These are phyloP conservation scores for Entophlyctis helioformis DNA, from an alignment of 192 early-diverging fungal species.

Conservation along the genomic window DNA sequence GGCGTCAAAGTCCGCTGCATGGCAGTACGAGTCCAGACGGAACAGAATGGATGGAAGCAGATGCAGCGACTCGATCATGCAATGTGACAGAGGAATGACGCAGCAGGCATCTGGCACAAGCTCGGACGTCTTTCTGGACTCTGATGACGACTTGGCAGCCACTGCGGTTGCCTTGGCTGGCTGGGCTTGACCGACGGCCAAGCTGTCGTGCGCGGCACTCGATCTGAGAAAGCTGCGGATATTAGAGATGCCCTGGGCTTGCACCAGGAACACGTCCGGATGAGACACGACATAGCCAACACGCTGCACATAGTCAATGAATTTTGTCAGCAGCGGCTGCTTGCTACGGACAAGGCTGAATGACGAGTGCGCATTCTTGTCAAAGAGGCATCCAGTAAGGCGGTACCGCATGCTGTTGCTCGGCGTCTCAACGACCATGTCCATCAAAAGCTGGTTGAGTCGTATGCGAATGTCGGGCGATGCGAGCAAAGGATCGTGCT, in stretches of 20 bases:
- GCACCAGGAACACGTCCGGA: constrained; percentile 10
- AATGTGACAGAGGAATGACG: constrained; percentile 20
- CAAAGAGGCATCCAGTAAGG: no score
- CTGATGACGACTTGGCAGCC: no score
- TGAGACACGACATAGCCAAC: constrained; percentile 20
- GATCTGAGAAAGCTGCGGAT: constrained; percentile 5
- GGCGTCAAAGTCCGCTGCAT: constrained; percentile 20
- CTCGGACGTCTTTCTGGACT: no score
- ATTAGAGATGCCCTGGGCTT: constrained; percentile 10
- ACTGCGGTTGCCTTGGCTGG: no score
- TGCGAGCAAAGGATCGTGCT: no score
- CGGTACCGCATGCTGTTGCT: constrained; percentile 23
- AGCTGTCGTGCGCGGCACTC: no score
- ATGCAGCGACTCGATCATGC: no score
- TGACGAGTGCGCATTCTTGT: no score
- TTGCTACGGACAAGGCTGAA: no score
- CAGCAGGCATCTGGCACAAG: constrained; percentile 18
- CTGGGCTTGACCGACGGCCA: no score
- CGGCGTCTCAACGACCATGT: constrained; percentile 14
- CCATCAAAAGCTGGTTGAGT: constrained; percentile 11
- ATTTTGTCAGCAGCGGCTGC: no score
- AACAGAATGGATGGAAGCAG: constrained; percentile 25
- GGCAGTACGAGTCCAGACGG: constrained; percentile 12
- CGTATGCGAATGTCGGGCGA: constrained; percentile 3
- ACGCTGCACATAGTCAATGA: constrained; percentile 12